phyloP scores from a whole-genome alignment of 176 grass and related monocot species.

The Urochloa ruziziensis region DNA sequence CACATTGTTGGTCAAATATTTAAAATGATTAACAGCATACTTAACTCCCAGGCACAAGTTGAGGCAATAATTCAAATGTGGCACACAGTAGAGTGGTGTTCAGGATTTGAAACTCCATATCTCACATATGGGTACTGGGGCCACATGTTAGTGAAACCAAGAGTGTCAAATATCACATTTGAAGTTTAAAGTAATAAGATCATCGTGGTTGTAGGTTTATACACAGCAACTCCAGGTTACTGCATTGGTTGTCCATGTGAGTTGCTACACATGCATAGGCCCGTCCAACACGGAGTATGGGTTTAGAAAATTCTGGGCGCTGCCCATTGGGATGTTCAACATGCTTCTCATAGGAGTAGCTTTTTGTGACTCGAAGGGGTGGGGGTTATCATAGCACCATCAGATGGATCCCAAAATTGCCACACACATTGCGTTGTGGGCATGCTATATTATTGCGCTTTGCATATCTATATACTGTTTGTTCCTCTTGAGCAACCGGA shows the following conservation, averaged over 20 bases:
- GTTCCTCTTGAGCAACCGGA: slow-evolving; percentile 8
- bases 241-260: not conserved
- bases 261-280: not conserved
- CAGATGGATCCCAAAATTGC: not conserved
- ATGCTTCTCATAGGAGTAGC: not conserved
- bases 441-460: not conserved
- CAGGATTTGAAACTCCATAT: not conserved
- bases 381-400: not conserved
- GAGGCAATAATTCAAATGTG: too few relatives aligned
- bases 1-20: not conserved
- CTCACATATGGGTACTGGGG: not conserved
- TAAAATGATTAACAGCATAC: not conserved
- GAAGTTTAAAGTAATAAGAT: not conserved
- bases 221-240: not conserved
- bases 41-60: not conserved
- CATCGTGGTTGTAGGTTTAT: not conserved
- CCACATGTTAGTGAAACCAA: not conserved
- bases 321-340: not conserved
- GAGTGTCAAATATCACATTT: not conserved
- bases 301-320: not conserved
- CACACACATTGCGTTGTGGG: not conserved
- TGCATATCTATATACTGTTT: not conserved
- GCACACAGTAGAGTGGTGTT: too few relatives aligned
- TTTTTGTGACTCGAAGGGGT: not conserved
- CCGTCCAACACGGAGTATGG: not conserved